phyloP scores from a whole-genome alignment of 1,284 basidiomycete species.

The Ceratorhiza oryzae-sativae region DNA sequence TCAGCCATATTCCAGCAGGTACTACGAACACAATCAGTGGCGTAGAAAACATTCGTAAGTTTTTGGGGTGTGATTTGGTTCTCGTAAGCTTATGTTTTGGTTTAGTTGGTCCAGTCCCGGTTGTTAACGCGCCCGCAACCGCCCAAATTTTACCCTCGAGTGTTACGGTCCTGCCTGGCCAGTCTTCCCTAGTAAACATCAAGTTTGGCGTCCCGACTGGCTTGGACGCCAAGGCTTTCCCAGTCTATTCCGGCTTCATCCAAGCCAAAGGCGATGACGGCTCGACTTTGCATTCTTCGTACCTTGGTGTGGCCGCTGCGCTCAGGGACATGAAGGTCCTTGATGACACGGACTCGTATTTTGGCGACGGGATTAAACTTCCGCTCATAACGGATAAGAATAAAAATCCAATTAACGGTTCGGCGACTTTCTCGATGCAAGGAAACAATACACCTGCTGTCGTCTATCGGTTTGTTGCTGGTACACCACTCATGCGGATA shows the following conservation, averaged over 20 bases:
- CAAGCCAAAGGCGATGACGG: conserved; percentile 40
- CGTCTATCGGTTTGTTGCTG: conserved; percentile 48
- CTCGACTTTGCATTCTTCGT: conserved; percentile 41
- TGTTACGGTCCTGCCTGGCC: conserved; percentile 46
- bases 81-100: background rate
- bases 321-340: conserved; percentile 50
- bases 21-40: conserved; percentile 55
- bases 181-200: conserved; percentile 43
- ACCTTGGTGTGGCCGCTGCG: conserved; percentile 49
- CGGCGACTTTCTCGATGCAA: conserved; percentile 47
- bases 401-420: background rate
- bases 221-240: conserved; percentile 45
- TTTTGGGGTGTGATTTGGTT: background rate
- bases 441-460: conserved; percentile 38
- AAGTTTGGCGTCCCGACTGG: conserved; percentile 47
- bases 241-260: conserved; percentile 46
- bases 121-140: too few relatives aligned
- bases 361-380: conserved; percentile 22
- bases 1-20: conserved; percentile 43
- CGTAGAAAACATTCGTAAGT: conserved; percentile 38
- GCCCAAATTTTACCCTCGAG: conserved; percentile 44
- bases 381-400: conserved; percentile 13
- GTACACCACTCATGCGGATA: conserved; percentile 49
- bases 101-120: conserved; percentile 44
- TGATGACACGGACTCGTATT: too few relatives aligned